These are phyloP conservation scores for Nicotiana sylvestris DNA, from an alignment of 257 asterid genomes.

Conservation along the genomic window DNA sequence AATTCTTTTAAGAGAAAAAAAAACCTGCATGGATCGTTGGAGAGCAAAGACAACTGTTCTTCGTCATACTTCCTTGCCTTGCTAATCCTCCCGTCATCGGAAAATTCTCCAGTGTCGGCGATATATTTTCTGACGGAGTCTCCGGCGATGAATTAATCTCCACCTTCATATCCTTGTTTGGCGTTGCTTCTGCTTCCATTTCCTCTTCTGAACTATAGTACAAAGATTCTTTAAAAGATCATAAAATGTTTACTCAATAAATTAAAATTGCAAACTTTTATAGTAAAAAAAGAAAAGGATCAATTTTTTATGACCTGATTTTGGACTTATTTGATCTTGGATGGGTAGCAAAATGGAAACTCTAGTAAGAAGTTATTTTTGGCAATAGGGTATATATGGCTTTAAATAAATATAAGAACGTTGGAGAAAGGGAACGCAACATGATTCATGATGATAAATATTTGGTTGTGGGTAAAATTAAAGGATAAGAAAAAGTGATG, in stretches of 20 bases:
- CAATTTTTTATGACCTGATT: background rate
- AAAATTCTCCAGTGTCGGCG: constrained; percentile 8
- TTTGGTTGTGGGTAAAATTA: constrained; percentile 11
- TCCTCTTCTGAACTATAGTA: background rate
- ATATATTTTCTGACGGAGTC: background rate
- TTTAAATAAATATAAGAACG: background rate
- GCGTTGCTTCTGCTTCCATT: constrained; percentile 42
- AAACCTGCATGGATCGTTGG: constrained; percentile 82
- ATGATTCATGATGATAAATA: constrained; percentile 8
- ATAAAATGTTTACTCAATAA: background rate
- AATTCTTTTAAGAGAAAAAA: constrained; percentile 15
- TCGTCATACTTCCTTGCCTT: constrained; percentile 61
- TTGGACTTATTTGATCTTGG: background rate
- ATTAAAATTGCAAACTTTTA: background rate
- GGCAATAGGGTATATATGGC: constrained; percentile 1
- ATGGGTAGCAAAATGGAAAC: constrained; percentile 8
- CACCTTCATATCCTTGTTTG: constrained; percentile 44
- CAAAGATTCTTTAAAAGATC: background rate
- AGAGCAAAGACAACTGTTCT: constrained; percentile 62
- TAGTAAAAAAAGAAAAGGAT: background rate
- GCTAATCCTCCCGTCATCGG: constrained; percentile 36
- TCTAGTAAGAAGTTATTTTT: constrained; percentile 13
- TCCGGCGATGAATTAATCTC: constrained; percentile 27
- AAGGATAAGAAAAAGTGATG: constrained; percentile 38
- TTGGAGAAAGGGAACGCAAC: constrained; percentile 6